Evolutionary conservation across 306 rosid species (phyloP).

Genomic region (Castanea mollissima): DNA sequence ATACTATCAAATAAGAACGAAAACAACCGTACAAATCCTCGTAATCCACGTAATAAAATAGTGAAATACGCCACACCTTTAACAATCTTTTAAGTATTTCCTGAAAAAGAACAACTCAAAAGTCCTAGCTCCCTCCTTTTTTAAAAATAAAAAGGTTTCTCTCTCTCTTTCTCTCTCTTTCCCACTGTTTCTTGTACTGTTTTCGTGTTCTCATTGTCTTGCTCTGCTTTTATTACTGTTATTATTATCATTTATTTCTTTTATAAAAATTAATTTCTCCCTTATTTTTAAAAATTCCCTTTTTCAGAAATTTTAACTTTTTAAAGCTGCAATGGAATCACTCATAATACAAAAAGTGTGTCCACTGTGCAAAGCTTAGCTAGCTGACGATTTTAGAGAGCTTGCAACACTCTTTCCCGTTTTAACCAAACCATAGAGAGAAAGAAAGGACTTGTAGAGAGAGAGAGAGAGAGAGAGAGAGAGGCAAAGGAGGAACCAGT

Average conservation of each 20-base stretch:
- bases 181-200: slow-evolving; percentile 25
- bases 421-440: slow-evolving; percentile 30
- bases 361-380: slow-evolving; percentile 38
- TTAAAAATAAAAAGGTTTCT: not conserved
- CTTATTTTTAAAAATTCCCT: not conserved
- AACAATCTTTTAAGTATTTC: not conserved
- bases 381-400: slow-evolving; percentile 17
- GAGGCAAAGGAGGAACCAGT: slow-evolving; percentile 22
- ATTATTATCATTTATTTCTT: too few species aligned
- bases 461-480: slow-evolving; percentile 4
- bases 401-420: slow-evolving; percentile 61
- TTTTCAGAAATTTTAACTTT: slow-evolving; percentile 21
- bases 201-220: slow-evolving; percentile 57
- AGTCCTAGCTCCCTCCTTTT: not conserved
- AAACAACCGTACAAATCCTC: slow-evolving; percentile 26
- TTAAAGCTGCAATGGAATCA: slow-evolving; percentile 80
- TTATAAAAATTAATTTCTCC: not conserved
- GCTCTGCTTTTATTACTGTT: slow-evolving; percentile 26
- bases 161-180: not conserved
- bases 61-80: slow-evolving; percentile 34
- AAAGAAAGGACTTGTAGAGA: slow-evolving; percentile 14
- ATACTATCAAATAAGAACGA: not conserved
- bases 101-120: not conserved
- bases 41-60: slow-evolving; percentile 52
- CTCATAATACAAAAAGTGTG: slow-evolving; percentile 39